Percentiles rank a stretch among this genome's conserved stretches.
phyloP scores from a whole-genome alignment of 768 basidiomycete species.

The Candolleomyces aberdarensis region DNA sequence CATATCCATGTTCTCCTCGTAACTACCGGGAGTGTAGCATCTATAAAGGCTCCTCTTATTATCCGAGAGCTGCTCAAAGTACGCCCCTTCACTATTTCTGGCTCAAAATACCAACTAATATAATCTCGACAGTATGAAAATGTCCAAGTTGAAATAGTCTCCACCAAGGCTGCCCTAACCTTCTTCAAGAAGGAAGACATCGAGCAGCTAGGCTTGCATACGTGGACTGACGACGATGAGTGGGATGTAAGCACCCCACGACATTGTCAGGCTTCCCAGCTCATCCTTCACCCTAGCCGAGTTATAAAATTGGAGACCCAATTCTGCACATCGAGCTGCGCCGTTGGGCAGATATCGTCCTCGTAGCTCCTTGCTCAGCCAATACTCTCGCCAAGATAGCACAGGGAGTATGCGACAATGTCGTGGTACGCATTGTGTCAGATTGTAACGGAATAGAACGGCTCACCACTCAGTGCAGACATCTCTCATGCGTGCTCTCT shows the following conservation, averaged over 20 bases:
- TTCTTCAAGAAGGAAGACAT: conserved; percentile 68
- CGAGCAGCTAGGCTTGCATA: conserved; percentile 46
- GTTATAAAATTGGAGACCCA: conserved; percentile 80
- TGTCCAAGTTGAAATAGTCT: conserved; percentile 79
- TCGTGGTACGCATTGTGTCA: conserved; percentile 53
- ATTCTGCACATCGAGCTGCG: conserved; percentile 95
- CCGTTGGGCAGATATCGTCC: conserved; percentile 92
- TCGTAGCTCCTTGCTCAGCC: conserved; percentile 95
- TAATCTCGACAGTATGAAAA: conserved; percentile 52
- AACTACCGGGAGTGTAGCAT: conserved; percentile 93
- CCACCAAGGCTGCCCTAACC: conserved; percentile 72
- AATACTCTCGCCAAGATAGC: conserved; percentile 95
- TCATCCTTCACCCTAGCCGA: conserved; percentile 42
- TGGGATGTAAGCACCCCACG: conserved; percentile 66
- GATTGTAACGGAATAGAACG: background rate
- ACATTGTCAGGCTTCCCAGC: background rate
- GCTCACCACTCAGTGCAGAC: conserved; percentile 37
- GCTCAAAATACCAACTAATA: background rate
- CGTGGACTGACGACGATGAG: conserved; percentile 93
- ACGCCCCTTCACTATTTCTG: conserved; percentile 11
- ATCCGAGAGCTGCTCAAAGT: conserved; percentile 68
- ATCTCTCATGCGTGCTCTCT: conserved; percentile 79
- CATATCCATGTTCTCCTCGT: conserved; percentile 74
- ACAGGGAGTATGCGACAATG: conserved; percentile 85
- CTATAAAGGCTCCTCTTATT: conserved; percentile 90